Evolutionary conservation across 2,329 filamentous ascomycete genomes (phyloP), one percentile per base, ranked within the genome.

Genomic region (Exserohilum rostratum): DNA sequence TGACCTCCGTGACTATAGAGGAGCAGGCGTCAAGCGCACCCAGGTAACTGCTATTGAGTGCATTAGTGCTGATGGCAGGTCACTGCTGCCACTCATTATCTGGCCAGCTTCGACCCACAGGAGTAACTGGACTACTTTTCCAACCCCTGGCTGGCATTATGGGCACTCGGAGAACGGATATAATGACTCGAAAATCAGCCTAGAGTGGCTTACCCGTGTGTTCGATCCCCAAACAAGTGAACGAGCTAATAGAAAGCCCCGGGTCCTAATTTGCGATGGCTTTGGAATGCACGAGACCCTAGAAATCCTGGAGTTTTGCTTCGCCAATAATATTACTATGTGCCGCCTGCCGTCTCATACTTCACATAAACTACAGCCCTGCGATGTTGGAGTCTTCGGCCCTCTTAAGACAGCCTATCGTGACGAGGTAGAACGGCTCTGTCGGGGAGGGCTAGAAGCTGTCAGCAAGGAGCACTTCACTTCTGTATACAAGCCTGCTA

Each of bases 201-300:
- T 46, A n/a, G n/a, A 46, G 29, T 34, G 15, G 43, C 43, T 46
- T 46, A 33, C 30, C n/a, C 29, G 30, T 46, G 17, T 46, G 34
- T 46, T 46, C 17, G 15, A 46, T 33, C 43, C 43, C 18, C 6
- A 29, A 30, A 44, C 42, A 15, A 44, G 29, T 18, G 25, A 44
- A 17, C 27, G 42, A 29, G 42, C 42, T 44, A 44, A 30, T 18
- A 17, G 18, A 15, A 44, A 44, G 30, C 18, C 35, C 38, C 43
- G 58, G 46, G 6, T 50, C 50, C 20, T 31, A 56, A 20, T 45
- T 51, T 38, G 40, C 35, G 17, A 31, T 60, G n/a, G 45, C 55
- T 45, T 46, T 63, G 61, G 62, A 20, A 72, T 67, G 29, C 69
- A 77, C 49, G 64, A 77, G 54, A 70, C 68, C 6, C 68, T 73